Base-by-base conservation (phyloP, 2,329 filamentous ascomycete genomes). In the Xylaria sp. region DNA sequence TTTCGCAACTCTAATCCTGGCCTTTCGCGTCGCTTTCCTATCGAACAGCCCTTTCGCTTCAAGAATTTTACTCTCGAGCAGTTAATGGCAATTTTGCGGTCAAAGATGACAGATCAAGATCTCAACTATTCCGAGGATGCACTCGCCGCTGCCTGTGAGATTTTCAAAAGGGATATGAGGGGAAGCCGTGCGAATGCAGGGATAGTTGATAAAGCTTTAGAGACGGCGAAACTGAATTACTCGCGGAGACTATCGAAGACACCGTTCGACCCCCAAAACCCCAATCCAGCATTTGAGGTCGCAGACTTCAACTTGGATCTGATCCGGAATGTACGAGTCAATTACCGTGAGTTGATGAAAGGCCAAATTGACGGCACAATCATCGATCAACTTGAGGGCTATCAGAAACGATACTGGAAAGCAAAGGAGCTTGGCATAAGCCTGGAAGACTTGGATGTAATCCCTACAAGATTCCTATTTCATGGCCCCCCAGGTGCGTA, bases 1-100 rank as follows among this genome's bases (percentile, higher is more conserved):
- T 58, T 58, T n/a, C 55, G 21, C 3, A 58, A 58, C 24, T 36
- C 36, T 1, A 58, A 58, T n/a, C 36, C 55, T 8, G 55, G 55
- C 2, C 55, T 58, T 30, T 58, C 55, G 11, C 36, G 55, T n/a
- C 36, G 55, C 7, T 58, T 58, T 11, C 36, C 39, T 17, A 17
- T 8, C 21, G 19, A 58, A 7, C 19, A 45, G 36, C 56, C 56
- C 1, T 59, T 48, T 14, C 39, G 56, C 17, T 59, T 59, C 51
- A 11, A 8, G n/a, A 55, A 19, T 55, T 55, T 55, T 55, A 36
- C 51, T 3, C 19, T 19, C n/a, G 51, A 55, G 8, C 34, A 36
- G 6, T 36, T 36, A 11, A 8, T 11, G 34, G 34, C 7, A 36
- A 36, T 36, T 4, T 36, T 55, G 17, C 27, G 11, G n/a, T 55